Percentiles rank a stretch among this genome's conserved stretches.
These are phyloP conservation scores for Mortierella sp. DNA, from an alignment of 371 early-diverging fungal species.

Conservation along the genomic window DNA sequence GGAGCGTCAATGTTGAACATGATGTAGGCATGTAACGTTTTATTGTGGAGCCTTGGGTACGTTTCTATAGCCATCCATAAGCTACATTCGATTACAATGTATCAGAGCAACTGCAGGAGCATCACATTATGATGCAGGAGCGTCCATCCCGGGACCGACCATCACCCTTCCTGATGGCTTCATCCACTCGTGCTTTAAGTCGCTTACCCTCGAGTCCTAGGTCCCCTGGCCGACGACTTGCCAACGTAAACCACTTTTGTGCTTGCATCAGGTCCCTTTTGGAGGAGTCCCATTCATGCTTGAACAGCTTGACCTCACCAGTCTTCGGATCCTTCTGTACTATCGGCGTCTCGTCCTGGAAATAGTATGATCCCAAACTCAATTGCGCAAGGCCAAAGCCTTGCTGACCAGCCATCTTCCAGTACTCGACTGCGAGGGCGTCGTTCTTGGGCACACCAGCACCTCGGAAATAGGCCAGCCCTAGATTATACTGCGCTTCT, in stretches of 20 bases:
- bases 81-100: too few relatives aligned
- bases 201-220: slow-evolving; percentile 39
- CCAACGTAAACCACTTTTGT: slow-evolving; percentile 51
- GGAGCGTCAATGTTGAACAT: too few relatives aligned
- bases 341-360: slow-evolving; percentile 39
- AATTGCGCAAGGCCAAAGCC: slow-evolving; percentile 50
- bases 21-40: too few relatives aligned
- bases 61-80: too few relatives aligned
- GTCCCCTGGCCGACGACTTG: slow-evolving; percentile 45
- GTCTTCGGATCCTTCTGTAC: background rate
- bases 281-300: slow-evolving; percentile 43
- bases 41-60: too few relatives aligned
- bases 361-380: slow-evolving; percentile 49
- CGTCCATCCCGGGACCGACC: slow-evolving; percentile 26
- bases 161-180: slow-evolving; percentile 35
- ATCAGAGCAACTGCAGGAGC: too few relatives aligned
- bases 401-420: slow-evolving; percentile 52
- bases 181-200: slow-evolving; percentile 43
- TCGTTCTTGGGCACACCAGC: slow-evolving; percentile 47
- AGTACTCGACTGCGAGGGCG: slow-evolving; percentile 48
- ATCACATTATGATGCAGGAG: slow-evolving; percentile 39
- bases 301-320: background rate
- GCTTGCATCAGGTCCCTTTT: slow-evolving; percentile 49
- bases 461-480: slow-evolving; percentile 34
- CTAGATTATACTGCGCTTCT: slow-evolving; percentile 50